These are phyloP conservation scores for Licmophora abbreviata DNA, from an alignment of 108 stramenopile genomes.

Conservation along the genomic window DNA sequence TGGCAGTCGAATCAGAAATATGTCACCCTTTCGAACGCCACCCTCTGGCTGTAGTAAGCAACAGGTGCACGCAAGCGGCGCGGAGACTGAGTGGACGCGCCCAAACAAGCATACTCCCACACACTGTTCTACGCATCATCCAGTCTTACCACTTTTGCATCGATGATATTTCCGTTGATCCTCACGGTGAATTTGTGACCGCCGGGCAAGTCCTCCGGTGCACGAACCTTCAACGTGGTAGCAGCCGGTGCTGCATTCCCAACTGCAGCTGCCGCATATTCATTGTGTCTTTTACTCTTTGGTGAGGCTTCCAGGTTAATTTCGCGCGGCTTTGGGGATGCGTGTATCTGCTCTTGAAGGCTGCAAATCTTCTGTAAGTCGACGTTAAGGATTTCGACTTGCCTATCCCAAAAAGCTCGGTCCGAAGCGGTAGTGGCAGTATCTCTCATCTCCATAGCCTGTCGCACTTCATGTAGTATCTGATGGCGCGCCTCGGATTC, in stretches of 20 bases:
- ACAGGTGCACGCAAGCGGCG: too few species aligned
- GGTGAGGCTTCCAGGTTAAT: constrained; percentile 1
- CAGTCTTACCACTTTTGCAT: not conserved
- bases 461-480: constrained; percentile 27
- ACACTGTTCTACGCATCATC: too few species aligned
- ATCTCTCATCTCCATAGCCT: constrained; percentile 32
- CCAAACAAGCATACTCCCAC: too few species aligned
- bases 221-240: constrained; percentile 6
- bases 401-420: constrained; percentile 36
- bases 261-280: not conserved
- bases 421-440: constrained; percentile 22
- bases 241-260: not conserved
- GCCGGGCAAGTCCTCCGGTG: constrained; percentile 3
- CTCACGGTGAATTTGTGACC: constrained; percentile 6
- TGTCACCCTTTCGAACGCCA: constrained; percentile 2
- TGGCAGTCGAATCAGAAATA: not conserved
- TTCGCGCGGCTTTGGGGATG: too few species aligned
- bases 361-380: constrained; percentile 16
- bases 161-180: not conserved
- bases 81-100: too few species aligned
- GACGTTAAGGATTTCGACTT: constrained; percentile 33
- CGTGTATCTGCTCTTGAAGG: too few species aligned
- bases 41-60: too few species aligned
- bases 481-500: constrained; percentile 26
- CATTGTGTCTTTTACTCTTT: not conserved